A percentile compares a stretch with the other conserved stretches of the same genome.
These are phyloP conservation scores for Cladosporium sp. DNA, from an alignment of 2,329 filamentous ascomycete species.

Conservation along the genomic window DNA sequence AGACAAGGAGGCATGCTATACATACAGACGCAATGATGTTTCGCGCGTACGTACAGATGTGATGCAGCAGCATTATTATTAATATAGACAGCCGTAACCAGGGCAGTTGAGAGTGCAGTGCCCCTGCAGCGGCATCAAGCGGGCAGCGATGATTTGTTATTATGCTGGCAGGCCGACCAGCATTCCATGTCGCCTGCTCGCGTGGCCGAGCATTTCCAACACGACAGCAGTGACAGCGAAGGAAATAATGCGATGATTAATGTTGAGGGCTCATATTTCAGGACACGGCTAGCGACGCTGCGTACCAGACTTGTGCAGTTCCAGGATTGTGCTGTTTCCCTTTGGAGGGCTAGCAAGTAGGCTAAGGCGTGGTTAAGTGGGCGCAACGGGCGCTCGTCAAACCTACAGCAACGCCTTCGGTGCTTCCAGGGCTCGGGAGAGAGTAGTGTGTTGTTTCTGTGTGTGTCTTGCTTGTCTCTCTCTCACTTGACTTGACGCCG, in stretches of 20 bases:
- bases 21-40: not conserved
- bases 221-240: not conserved
- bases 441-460: not conserved
- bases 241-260: not conserved
- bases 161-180: not conserved
- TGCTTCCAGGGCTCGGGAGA: not conserved
- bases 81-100: not conserved
- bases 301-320: not conserved
- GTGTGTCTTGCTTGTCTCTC: not conserved
- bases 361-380: not conserved
- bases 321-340: not conserved
- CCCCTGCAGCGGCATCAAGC: conserved; percentile 2
- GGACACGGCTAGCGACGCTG: not conserved
- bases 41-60: not conserved
- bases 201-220: not conserved
- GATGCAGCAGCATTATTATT: not conserved
- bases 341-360: not conserved
- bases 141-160: not conserved
- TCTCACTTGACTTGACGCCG: not conserved
- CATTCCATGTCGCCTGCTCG: not conserved
- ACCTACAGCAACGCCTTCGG: conserved; percentile 12
- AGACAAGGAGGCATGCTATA: not conserved
- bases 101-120: not conserved
- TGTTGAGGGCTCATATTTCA: not conserved
- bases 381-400: conserved; percentile 12